phyloP scores from a whole-genome alignment of 1,139 yeast species.

The Pichia sp. region DNA sequence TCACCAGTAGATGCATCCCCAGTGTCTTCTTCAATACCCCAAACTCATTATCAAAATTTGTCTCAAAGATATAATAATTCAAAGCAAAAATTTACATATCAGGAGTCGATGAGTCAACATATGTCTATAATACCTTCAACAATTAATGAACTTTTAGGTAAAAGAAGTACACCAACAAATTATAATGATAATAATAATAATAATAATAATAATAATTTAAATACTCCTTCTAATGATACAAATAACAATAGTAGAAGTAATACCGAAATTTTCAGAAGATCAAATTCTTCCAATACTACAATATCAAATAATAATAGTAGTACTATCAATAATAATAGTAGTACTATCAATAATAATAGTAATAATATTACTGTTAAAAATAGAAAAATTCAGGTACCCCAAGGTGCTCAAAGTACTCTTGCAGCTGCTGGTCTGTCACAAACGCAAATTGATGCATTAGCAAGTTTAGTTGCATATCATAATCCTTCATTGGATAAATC shows the following conservation, averaged over 20 bases:
- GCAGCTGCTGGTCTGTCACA: constrained; percentile 59
- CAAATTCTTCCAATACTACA: not conserved
- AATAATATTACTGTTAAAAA: too few relatives aligned
- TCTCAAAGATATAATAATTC: constrained; percentile 16
- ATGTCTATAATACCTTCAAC: constrained; percentile 25
- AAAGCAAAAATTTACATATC: constrained; percentile 15
- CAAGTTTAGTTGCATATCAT: constrained; percentile 68
- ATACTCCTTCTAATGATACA: too few relatives aligned
- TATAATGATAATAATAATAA: not conserved
- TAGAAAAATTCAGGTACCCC: constrained; percentile 47
- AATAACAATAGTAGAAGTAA: too few relatives aligned
- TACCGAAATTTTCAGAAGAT: too few relatives aligned
- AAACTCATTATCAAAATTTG: constrained; percentile 15
- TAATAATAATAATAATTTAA: not conserved
- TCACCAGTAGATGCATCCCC: constrained; percentile 13
- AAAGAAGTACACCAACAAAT: not conserved
- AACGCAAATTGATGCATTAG: constrained; percentile 64
- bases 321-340: too few relatives aligned
- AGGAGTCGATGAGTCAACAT: constrained; percentile 15
- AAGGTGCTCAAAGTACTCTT: constrained; percentile 59
- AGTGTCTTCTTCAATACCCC: constrained; percentile 9
- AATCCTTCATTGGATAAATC: constrained; percentile 32
- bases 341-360: too few relatives aligned
- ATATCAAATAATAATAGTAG: not conserved
- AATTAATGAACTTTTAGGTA: constrained; percentile 23